Percentiles rank a stretch among this genome's conserved stretches.
phyloP scores from a whole-genome alignment of 2,329 filamentous ascomycete genomes.

The Raffaelea arxii region DNA sequence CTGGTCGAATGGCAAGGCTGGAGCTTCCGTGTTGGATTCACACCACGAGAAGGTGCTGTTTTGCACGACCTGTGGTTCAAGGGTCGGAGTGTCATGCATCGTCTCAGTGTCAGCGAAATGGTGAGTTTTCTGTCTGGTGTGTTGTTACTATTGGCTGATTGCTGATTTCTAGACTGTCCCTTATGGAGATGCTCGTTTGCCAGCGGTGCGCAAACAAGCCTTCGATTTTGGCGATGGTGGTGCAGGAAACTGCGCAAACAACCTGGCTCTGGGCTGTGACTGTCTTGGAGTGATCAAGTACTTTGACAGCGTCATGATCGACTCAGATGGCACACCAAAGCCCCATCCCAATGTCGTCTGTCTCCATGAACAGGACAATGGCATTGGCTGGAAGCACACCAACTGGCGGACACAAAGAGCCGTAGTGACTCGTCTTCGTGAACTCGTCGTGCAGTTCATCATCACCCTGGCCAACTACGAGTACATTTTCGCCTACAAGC shows the following conservation, averaged over 20 bases:
- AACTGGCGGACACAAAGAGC: conserved; percentile 55
- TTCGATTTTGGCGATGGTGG: conserved; percentile 66
- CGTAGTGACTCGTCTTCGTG: conserved; percentile 48
- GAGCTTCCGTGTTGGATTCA: conserved; percentile 60
- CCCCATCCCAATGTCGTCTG: conserved; percentile 48
- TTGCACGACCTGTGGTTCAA: conserved; percentile 61
- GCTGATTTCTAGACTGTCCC: neutral
- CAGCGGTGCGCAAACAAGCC: conserved; percentile 43
- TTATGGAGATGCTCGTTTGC: neutral
- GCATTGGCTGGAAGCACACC: conserved; percentile 63
- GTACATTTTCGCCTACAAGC: conserved; percentile 43
- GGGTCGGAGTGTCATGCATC: conserved; percentile 53
- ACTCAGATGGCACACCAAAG: conserved; percentile 39
- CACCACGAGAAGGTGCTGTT: conserved; percentile 57
- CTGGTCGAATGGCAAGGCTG: conserved; percentile 54
- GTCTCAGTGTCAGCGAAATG: conserved; percentile 59
- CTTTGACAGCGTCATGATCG: conserved; percentile 47
- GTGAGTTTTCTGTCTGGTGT: conserved; percentile 21
- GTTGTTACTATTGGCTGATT: too few relatives aligned
- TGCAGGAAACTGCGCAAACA: conserved; percentile 58
- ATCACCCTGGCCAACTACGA: conserved; percentile 64
- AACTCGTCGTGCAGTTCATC: conserved; percentile 59
- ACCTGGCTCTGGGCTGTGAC: conserved; percentile 58
- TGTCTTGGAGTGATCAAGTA: conserved; percentile 58
- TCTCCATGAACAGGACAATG: conserved; percentile 61